These are phyloP conservation scores for Irpex rosettiformis DNA, from an alignment of 1,284 basidiomycete genomes.

Conservation along the genomic window DNA sequence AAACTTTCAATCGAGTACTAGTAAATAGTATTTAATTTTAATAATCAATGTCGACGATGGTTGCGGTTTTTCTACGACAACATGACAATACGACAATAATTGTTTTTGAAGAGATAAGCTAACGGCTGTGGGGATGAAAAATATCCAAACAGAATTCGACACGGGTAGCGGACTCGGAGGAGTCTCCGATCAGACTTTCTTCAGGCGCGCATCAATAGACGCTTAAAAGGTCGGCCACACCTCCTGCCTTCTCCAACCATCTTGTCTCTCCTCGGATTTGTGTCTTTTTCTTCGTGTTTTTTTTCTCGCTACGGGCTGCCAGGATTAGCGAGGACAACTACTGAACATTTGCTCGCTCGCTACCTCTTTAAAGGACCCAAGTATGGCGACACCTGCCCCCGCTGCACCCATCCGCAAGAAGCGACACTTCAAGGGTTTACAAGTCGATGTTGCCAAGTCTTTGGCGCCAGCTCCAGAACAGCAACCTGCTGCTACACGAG, in stretches of 20 bases:
- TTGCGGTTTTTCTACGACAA: too few relatives aligned
- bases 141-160: background rate
- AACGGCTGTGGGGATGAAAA: background rate
- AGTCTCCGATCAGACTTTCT: slow-evolving; percentile 3
- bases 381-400: slow-evolving; percentile 15
- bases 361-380: background rate
- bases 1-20: too few relatives aligned
- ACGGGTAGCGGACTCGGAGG: background rate
- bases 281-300: background rate
- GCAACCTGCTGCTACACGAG: slow-evolving; percentile 35
- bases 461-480: slow-evolving; percentile 36
- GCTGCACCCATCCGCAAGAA: slow-evolving; percentile 63
- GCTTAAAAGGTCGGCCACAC: background rate
- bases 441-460: slow-evolving; percentile 53
- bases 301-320: background rate
- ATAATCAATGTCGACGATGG: too few relatives aligned
- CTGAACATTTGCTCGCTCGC: background rate
- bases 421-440: slow-evolving; percentile 76
- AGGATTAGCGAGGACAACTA: background rate
- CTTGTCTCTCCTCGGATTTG: background rate
- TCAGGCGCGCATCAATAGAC: background rate
- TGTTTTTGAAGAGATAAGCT: too few relatives aligned
- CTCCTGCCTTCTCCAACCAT: background rate
- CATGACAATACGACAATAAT: too few relatives aligned
- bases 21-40: too few relatives aligned